Evolutionary conservation across 257 asterid species (phyloP).

Genomic region (Primulina huaijiensis): DNA sequence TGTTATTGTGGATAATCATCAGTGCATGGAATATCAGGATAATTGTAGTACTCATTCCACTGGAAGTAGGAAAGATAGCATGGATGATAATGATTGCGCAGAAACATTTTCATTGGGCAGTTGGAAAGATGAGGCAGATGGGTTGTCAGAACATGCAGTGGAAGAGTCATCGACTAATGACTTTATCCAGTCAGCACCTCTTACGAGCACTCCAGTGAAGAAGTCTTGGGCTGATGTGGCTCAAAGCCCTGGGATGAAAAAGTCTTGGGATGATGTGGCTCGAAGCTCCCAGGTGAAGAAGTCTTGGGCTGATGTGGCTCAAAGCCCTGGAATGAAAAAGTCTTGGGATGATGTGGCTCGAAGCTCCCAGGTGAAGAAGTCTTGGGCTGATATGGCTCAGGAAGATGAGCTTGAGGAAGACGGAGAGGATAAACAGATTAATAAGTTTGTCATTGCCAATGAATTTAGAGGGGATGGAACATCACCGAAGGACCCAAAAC

Average conservation of each 20-base stretch:
- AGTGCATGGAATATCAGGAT: constrained; percentile 35
- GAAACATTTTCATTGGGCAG: constrained; percentile 69
- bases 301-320: constrained; percentile 28
- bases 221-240: constrained; percentile 29
- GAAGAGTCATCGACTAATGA: constrained; percentile 36
- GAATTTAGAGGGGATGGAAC: constrained; percentile 30
- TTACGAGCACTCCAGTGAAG: constrained; percentile 32
- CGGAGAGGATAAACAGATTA: constrained; percentile 35
- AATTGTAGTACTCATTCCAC: constrained; percentile 43
- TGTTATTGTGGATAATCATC: constrained; percentile 26
- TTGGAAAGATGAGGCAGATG: constrained; percentile 64
- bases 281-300: constrained; percentile 36
- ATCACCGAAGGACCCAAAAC: constrained; percentile 37
- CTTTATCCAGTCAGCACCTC: constrained; percentile 31
- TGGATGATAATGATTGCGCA: constrained; percentile 40
- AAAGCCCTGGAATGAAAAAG: constrained; percentile 42
- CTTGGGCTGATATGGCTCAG: constrained; percentile 98
- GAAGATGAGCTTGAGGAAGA: constrained; percentile 73
- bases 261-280: constrained; percentile 98
- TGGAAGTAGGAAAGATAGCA: constrained; percentile 45
- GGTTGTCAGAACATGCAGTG: constrained; percentile 31
- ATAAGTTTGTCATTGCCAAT: constrained; percentile 22
- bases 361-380: constrained; percentile 47
- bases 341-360: constrained; percentile 98
- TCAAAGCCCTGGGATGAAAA: constrained; percentile 38